Conservation (phyloP, 208 protist genomes). For the Trypanosoma mega region DNA sequence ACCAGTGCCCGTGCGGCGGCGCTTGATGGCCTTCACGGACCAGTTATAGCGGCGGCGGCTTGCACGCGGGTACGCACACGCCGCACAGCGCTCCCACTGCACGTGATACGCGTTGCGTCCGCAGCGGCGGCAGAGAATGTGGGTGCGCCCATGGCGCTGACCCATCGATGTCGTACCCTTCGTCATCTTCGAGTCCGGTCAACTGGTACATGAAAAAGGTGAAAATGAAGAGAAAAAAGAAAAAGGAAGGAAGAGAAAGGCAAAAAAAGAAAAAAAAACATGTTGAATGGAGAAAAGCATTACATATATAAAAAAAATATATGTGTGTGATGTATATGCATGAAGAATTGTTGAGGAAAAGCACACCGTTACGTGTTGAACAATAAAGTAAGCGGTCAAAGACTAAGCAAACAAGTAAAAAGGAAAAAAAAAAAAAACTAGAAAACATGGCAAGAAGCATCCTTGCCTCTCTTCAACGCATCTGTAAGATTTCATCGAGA, state of each 20-base stretch:
- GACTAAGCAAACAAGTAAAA: neutral
- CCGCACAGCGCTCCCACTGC: conserved; percentile 97
- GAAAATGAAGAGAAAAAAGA: neutral
- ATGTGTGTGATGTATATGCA: neutral
- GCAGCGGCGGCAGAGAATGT: conserved; percentile 98
- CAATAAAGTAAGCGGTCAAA: conserved; percentile 5
- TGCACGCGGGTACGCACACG: conserved; percentile 97
- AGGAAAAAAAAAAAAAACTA: neutral
- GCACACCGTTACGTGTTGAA: too few species aligned
- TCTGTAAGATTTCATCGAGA: neutral
- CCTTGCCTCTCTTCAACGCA: neutral
- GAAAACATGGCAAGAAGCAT: neutral
- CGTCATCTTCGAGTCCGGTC: conserved; percentile 44
- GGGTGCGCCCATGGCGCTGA: conserved; percentile 92
- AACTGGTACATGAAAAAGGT: neutral
- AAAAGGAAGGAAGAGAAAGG: neutral
- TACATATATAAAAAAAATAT: neutral
- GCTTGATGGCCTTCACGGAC: conserved; percentile 97
- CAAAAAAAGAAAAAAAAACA: neutral
- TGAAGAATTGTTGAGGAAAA: too few species aligned
- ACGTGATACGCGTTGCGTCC: conserved; percentile 96
- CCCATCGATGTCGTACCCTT: conserved; percentile 92
- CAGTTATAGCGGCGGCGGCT: conserved; percentile 97
- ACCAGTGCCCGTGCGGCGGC: conserved; percentile 98
- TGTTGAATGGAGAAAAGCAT: neutral